Conservation (phyloP, 352 stramenopile genomes). For the Phytophthora tubulina region DNA sequence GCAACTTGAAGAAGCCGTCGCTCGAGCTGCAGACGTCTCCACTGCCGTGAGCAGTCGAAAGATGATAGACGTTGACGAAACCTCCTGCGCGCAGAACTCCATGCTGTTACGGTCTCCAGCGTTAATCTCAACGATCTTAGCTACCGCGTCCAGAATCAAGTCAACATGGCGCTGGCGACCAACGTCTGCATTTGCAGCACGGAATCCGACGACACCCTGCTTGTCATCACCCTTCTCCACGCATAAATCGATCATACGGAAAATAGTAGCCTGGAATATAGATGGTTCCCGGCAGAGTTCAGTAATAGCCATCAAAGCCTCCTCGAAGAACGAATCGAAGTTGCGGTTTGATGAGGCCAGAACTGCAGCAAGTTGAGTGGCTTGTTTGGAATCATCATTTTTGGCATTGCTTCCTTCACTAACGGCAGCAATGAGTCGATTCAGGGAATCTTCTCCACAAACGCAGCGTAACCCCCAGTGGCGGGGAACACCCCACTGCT, state of each 20-base stretch:
- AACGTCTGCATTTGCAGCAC: conserved; percentile 37
- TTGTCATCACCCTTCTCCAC: conserved; percentile 38
- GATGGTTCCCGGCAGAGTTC: conserved; percentile 75
- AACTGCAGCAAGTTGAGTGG: conserved; percentile 42
- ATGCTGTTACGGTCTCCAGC: conserved; percentile 76
- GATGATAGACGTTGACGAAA: conserved; percentile 58
- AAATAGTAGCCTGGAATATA: conserved; percentile 86
- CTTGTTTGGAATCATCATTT: conserved; percentile 43
- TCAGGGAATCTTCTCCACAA: conserved; percentile 83
- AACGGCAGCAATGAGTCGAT: conserved; percentile 69
- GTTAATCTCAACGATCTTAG: conserved; percentile 86
- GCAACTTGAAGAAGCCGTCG: conserved; percentile 31
- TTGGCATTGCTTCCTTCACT: conserved; percentile 46
- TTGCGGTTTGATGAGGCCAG: conserved; percentile 60
- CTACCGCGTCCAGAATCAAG: conserved; percentile 72
- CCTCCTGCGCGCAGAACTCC: conserved; percentile 76
- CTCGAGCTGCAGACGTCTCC: conserved; percentile 63
- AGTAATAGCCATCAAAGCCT: conserved; percentile 78
- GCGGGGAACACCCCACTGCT: conserved; percentile 30
- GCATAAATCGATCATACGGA: conserved; percentile 73
- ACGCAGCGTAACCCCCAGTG: conserved; percentile 67
- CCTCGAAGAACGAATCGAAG: conserved; percentile 74
- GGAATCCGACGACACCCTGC: conserved; percentile 44
- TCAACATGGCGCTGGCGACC: conserved; percentile 51
- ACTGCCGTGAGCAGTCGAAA: conserved; percentile 71